These are phyloP conservation scores for Picochlorum sp. DNA, from an alignment of 139 green algal genomes.

Conservation along the genomic window DNA sequence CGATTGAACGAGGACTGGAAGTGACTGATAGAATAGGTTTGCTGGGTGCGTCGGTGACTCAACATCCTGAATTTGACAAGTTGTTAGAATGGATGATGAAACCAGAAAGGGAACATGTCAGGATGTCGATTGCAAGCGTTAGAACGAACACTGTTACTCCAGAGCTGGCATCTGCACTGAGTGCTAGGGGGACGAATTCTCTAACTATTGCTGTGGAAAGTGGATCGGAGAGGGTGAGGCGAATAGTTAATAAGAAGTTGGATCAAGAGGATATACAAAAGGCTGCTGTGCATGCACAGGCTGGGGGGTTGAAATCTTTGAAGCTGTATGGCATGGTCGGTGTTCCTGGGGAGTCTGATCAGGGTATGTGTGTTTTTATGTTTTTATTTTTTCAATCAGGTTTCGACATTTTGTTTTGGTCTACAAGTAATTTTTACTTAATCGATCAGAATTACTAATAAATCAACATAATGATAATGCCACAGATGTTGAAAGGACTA, in stretches of 20 bases:
- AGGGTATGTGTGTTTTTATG: background rate
- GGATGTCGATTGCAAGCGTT: conserved; percentile 28
- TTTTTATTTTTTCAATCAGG: too few species aligned
- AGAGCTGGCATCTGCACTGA: conserved; percentile 29
- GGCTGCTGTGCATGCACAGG: conserved; percentile 9
- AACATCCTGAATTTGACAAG: conserved; percentile 37
- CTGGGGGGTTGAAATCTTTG: conserved; percentile 28
- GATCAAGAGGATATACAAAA: conserved; percentile 26
- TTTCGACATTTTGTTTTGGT: background rate
- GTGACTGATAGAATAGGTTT: conserved; percentile 36
- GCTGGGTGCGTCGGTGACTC: conserved; percentile 38
- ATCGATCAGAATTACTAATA: background rate
- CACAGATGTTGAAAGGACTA: conserved; percentile 31
- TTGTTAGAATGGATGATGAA: conserved; percentile 30
- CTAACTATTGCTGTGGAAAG: conserved; percentile 44
- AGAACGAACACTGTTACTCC: conserved; percentile 39
- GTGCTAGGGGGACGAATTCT: conserved; percentile 28
- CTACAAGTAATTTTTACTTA: background rate
- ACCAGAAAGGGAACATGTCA: conserved; percentile 25
- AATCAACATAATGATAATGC: background rate
- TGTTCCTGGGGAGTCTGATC: conserved; percentile 32
- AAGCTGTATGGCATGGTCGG: conserved; percentile 50
- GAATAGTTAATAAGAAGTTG: conserved; percentile 38
- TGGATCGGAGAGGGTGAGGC: conserved; percentile 29
- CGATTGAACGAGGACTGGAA: conserved; percentile 27